Conservation (phyloP, 306 rosid species). For the Spatholobus suberectus region DNA sequence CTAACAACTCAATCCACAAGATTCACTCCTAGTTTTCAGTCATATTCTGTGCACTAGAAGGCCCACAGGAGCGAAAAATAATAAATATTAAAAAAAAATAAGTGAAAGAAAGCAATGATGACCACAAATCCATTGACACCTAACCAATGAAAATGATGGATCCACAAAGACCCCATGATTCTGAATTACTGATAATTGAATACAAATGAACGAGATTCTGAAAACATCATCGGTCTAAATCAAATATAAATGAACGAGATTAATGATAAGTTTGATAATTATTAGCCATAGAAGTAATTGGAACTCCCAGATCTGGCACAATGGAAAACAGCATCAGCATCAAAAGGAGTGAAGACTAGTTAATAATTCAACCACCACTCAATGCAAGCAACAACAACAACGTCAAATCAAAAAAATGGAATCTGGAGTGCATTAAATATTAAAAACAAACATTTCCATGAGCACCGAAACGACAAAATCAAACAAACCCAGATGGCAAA, state of each 20-base stretch:
- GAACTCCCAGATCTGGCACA: slow-evolving; percentile 24
- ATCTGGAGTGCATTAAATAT: neutral
- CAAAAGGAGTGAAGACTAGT: neutral
- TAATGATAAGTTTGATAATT: neutral
- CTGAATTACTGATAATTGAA: slow-evolving; percentile 19
- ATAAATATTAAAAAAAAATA: neutral
- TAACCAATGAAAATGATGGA: slow-evolving; percentile 49
- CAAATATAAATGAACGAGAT: slow-evolving; percentile 5
- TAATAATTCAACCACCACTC: neutral
- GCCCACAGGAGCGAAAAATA: neutral
- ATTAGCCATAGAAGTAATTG: slow-evolving; percentile 13
- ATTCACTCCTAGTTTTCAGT: slow-evolving; percentile 21
- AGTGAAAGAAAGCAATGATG: slow-evolving; percentile 20
- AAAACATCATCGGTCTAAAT: neutral
- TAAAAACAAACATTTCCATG: slow-evolving; percentile 16
- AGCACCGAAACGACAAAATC: slow-evolving; percentile 13
- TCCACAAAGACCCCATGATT: slow-evolving; percentile 33
- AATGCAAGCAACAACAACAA: slow-evolving; percentile 13
- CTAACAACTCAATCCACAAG: slow-evolving; percentile 27
- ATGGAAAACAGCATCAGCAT: slow-evolving; percentile 16
- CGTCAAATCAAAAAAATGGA: neutral
- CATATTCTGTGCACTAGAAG: slow-evolving; percentile 1
- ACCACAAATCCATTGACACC: slow-evolving; percentile 37
- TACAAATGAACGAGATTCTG: slow-evolving; percentile 10
- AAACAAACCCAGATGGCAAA: slow-evolving; percentile 38